Evolutionary conservation across 139 green algal genomes (phyloP).

Genomic region (Coccomyxa sp.): DNA sequence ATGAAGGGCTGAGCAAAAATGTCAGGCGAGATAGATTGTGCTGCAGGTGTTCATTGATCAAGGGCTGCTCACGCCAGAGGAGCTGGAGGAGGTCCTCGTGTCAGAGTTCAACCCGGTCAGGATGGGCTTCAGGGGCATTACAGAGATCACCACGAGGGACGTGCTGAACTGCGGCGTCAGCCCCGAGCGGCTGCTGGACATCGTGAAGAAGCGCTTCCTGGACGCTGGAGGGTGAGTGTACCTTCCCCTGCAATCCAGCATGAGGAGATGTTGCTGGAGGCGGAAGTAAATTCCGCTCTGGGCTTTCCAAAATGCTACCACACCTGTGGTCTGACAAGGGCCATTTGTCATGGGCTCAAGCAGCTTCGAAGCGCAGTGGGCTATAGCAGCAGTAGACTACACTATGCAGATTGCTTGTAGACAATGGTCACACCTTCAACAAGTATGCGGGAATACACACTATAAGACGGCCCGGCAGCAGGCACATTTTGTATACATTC

Average conservation of each 20-base stretch:
- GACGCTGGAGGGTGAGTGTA: conserved; percentile 56
- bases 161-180: conserved; percentile 92
- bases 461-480: too few relatives aligned
- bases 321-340: too few relatives aligned
- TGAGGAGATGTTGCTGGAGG: too few relatives aligned
- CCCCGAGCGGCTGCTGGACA: conserved; percentile 42
- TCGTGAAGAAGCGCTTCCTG: conserved; percentile 58
- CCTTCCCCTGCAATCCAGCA: too few relatives aligned
- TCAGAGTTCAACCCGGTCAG: conserved; percentile 86
- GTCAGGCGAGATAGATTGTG: not conserved
- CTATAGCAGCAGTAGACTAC: too few relatives aligned
- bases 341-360: too few relatives aligned
- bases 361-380: too few relatives aligned
- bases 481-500: too few relatives aligned
- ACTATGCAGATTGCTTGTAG: not conserved
- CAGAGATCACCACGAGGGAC: conserved; percentile 50
- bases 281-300: too few relatives aligned
- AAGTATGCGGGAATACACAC: too few relatives aligned
- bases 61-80: conserved; percentile 61
- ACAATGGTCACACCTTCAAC: too few relatives aligned
- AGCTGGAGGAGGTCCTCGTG: conserved; percentile 65
- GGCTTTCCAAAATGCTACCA: too few relatives aligned
- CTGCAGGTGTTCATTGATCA: conserved; percentile 40
- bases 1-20: not conserved
- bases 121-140: conserved; percentile 5